phyloP scores from a whole-genome alignment of 2,329 filamentous ascomycete genomes.

The Colletotrichum sp. region DNA sequence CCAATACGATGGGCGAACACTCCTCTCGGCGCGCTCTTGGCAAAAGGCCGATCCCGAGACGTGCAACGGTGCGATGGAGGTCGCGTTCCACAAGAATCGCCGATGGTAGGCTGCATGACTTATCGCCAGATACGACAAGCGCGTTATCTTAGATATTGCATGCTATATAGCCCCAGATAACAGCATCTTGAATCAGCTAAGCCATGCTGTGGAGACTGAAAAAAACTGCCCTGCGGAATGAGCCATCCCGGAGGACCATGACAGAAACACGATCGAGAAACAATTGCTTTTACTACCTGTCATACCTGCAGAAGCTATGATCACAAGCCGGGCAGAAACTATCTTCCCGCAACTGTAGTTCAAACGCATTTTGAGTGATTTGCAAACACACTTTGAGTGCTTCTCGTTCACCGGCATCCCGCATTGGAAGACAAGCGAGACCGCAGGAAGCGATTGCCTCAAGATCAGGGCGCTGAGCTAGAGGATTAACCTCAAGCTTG shows the following conservation, averaged over 20 bases:
- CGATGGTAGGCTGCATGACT: background rate
- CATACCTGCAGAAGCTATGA: background rate
- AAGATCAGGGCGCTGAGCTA: background rate
- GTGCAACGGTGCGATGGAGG: background rate
- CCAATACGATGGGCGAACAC: background rate
- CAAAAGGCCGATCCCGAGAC: background rate
- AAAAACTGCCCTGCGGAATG: background rate
- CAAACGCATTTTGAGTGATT: background rate
- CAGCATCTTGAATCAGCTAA: background rate
- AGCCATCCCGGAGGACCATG: background rate
- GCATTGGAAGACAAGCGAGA: background rate
- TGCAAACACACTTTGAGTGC: background rate
- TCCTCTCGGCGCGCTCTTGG: slow-evolving; percentile 2
- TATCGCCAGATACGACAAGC: background rate
- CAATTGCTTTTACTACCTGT: background rate
- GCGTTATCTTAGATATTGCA: background rate
- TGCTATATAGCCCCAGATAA: background rate
- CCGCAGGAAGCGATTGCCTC: background rate
- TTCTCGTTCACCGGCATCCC: background rate
- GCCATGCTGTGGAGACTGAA: background rate
- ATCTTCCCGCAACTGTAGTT: background rate
- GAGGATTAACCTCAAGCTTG: background rate
- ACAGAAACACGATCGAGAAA: background rate
- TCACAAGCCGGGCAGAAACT: background rate
- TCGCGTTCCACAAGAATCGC: background rate